Evolutionary conservation across 257 asterid genomes (phyloP).

Genomic region (Nicotiana otophora): DNA sequence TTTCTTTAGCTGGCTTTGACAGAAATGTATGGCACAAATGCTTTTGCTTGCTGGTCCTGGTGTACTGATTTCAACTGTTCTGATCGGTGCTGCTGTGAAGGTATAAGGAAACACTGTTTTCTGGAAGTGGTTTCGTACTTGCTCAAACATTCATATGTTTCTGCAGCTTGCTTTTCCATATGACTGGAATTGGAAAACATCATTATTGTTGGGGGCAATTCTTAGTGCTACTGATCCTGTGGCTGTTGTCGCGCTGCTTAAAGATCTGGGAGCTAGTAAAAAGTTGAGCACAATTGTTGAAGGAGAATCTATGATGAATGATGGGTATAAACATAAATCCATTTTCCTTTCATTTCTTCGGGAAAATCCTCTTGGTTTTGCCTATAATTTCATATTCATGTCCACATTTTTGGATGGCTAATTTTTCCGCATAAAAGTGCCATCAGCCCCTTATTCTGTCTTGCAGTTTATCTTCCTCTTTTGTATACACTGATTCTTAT

Average conservation of each 20-base stretch:
- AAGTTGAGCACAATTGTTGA: constrained; percentile 12
- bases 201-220: constrained; percentile 13
- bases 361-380: background rate
- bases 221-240: constrained; percentile 22
- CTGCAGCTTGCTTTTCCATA: constrained; percentile 16
- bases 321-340: constrained; percentile 2
- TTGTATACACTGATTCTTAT: background rate
- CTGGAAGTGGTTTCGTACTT: background rate
- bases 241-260: constrained; percentile 14
- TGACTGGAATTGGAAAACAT: constrained; percentile 15
- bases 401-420: background rate
- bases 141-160: constrained; percentile 5
- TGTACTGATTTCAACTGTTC: constrained; percentile 10
- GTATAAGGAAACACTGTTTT: background rate
- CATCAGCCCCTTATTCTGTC: background rate
- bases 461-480: background rate
- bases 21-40: constrained; percentile 16
- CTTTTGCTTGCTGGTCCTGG: constrained; percentile 21
- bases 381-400: constrained; percentile 2
- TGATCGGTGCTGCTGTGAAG: constrained; percentile 12
- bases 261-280: constrained; percentile 15
- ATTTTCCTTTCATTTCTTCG: background rate
- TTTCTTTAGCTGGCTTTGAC: background rate
- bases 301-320: constrained; percentile 17
- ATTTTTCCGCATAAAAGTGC: background rate